A percentile compares a stretch with the other conserved stretches of the same genome.
Conservation (phyloP, 805 yeast species). For the Zygotorulaspora sp. region DNA sequence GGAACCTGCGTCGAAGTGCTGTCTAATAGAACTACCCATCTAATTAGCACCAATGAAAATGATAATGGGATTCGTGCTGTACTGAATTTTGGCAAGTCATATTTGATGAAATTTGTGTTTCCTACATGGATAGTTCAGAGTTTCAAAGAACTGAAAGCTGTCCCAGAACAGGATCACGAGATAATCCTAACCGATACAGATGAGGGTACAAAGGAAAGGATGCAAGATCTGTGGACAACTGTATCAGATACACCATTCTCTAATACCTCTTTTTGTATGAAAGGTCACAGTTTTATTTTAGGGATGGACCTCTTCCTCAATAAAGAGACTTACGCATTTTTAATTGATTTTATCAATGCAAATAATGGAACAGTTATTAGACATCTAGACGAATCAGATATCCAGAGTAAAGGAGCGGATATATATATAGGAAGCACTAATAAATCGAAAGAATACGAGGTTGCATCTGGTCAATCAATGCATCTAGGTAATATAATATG, state of each 20-base stretch:
- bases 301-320: constrained; percentile 55
- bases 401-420: constrained; percentile 33
- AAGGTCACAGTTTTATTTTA: constrained; percentile 46
- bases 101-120: constrained; percentile 54
- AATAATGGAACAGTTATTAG: constrained; percentile 51
- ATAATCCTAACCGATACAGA: constrained; percentile 34
- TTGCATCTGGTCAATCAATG: constrained; percentile 40
- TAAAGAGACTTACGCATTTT: constrained; percentile 37
- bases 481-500: constrained; percentile 67
- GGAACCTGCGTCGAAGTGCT: constrained; percentile 63
- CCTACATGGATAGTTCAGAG: constrained; percentile 82
- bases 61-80: constrained; percentile 58
- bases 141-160: constrained; percentile 45
- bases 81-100: constrained; percentile 34
- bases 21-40: constrained; percentile 73
- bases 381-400: constrained; percentile 20
- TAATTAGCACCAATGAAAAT: constrained; percentile 54
- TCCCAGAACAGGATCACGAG: constrained; percentile 52
- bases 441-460: constrained; percentile 49
- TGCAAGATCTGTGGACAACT: constrained; percentile 14
- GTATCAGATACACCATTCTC: constrained; percentile 11
- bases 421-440: constrained; percentile 62
- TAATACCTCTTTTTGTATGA: constrained; percentile 33
- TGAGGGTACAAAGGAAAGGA: constrained; percentile 11
- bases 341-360: constrained; percentile 42